Base-by-base conservation (phyloP, 2,329 filamentous ascomycete genomes). In the Scolecobasidium constrictum region DNA sequence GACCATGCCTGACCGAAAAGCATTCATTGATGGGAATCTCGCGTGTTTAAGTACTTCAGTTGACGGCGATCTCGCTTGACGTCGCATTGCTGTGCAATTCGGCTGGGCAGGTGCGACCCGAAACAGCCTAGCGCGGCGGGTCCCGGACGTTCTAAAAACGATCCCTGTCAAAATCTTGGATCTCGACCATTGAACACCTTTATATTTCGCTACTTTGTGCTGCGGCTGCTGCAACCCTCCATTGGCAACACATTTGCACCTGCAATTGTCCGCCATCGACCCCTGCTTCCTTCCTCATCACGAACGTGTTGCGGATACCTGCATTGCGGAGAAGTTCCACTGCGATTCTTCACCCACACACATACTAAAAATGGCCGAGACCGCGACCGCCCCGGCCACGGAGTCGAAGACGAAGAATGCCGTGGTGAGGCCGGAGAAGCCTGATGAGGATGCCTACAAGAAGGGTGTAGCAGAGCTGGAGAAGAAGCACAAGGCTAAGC, bases 401-500 rank as follows among this genome's bases (percentile, higher is more conserved):
- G 42, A 26, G 16, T 21, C 34, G 23, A 41, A 35, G 36, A 16
- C 31, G 16, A 42, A 42, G 34, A n/a, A 26, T 5, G 26, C 31
- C 34, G 34, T 42, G 12, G 40, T 35, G 40, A 86, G 80, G 67
- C 87, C 88, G 42, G 76, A 84, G 65, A 86, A 83, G 73, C 92
- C 92, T 37, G 85, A 95, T 63, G 84, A 92, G 68, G 82, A 81
- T 51, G 69, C 73, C 53, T 98, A 81, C 72, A 87, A 94, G 68
- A 75, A 80, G 60, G 74, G 76, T 49, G 73, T 94, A 48, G 80
- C 77, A 40, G 77, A 83, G 66, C 83, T 83, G 19, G 86, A 96
- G 66, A 94, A 94, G 71, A 86, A 84, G 51, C 82, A 94, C 66
- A 72, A 82, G 58, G 78, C 77, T 41, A 73, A 81, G 38, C 83